A percentile compares a stretch with the other conserved stretches of the same genome.
Evolutionary conservation across 1,139 yeast species (phyloP).

Genomic region (Candida labiduridarum): DNA sequence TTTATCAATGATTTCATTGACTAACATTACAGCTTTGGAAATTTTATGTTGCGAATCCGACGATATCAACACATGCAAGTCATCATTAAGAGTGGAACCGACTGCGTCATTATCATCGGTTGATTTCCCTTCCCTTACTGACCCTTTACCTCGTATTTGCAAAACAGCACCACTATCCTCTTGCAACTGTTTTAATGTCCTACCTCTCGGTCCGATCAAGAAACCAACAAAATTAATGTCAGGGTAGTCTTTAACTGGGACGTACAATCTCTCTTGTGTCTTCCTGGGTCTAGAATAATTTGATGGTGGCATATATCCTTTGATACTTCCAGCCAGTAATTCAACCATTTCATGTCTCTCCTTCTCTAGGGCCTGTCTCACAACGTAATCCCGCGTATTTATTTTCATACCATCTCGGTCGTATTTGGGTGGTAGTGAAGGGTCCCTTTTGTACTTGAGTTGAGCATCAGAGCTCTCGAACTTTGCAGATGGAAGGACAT

Average conservation of each 20-base stretch:
- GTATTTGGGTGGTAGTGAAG: conserved; percentile 93
- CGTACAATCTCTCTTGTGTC: conserved; percentile 77
- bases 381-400: conserved; percentile 78
- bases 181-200: conserved; percentile 79
- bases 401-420: conserved; percentile 80
- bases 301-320: conserved; percentile 79
- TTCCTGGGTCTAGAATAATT: conserved; percentile 74
- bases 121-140: conserved; percentile 88
- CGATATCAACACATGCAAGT: conserved; percentile 83
- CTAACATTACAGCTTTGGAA: conserved; percentile 71
- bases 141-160: conserved; percentile 91
- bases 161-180: conserved; percentile 82
- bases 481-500: conserved; percentile 40
- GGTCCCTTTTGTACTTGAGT: conserved; percentile 55
- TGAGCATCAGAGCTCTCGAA: conserved; percentile 15
- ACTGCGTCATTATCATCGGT: conserved; percentile 20
- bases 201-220: conserved; percentile 93
- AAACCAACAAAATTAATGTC: conserved; percentile 92
- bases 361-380: conserved; percentile 62
- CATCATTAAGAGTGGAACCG: conserved; percentile 51
- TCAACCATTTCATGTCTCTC: conserved; percentile 82
- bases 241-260: conserved; percentile 88
- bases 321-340: conserved; percentile 68
- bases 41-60: conserved; percentile 83
- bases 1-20: conserved; percentile 76